Evolutionary conservation across 2,329 filamentous ascomycete species (phyloP).

Genomic region (Bipolaris bicolor): DNA sequence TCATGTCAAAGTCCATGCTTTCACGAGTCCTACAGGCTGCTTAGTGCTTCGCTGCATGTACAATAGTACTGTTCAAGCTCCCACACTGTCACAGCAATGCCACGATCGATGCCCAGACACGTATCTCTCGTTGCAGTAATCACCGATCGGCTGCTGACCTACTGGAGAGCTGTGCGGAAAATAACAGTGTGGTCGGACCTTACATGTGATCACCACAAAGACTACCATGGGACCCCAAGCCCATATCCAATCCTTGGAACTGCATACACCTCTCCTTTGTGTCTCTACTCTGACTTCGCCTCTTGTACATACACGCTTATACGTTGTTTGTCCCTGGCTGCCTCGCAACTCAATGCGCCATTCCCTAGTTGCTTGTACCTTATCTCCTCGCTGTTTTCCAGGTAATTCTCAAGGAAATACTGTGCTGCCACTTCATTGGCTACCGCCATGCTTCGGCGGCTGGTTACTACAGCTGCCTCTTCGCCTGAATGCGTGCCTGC

Average conservation of each 20-base stretch:
- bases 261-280: background rate
- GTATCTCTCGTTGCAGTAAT: background rate
- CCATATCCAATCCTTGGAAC: background rate
- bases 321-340: background rate
- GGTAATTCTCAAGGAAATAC: constrained; percentile 11
- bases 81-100: background rate
- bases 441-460: constrained; percentile 3
- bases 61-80: background rate
- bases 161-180: background rate
- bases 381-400: constrained; percentile 1
- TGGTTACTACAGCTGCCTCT: constrained; percentile 1
- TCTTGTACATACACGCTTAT: constrained; percentile 9
- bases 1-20: background rate
- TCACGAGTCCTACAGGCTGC: background rate
- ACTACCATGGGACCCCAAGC: constrained; percentile 1
- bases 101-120: background rate
- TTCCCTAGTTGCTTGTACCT: constrained; percentile 9
- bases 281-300: constrained; percentile 5
- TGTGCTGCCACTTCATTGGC: constrained; percentile 13
- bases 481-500: constrained; percentile 1
- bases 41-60: background rate
- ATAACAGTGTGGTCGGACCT: constrained; percentile 3
- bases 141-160: background rate
- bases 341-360: constrained; percentile 12
- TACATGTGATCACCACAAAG: background rate